phyloP scores from a whole-genome alignment of 106 monocot genomes.

The Amphibolis antarctica region DNA sequence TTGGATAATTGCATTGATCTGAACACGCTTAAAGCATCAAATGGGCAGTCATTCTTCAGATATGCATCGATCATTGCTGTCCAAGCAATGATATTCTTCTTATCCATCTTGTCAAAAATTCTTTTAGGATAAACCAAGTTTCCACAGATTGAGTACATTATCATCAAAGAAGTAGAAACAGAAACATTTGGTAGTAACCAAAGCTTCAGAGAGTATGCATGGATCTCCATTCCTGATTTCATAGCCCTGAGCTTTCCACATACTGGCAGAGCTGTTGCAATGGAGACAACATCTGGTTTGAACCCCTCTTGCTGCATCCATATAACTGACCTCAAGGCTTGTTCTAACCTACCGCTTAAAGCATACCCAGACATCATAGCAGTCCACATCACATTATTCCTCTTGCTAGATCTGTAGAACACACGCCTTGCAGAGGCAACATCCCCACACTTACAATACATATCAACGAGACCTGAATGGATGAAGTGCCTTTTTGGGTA shows the following conservation, averaged over 20 bases:
- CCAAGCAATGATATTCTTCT: conserved; percentile 71
- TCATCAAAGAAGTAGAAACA: conserved; percentile 62
- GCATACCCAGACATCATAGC: conserved; percentile 88
- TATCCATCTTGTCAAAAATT: conserved; percentile 48
- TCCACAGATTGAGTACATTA: conserved; percentile 53
- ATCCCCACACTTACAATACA: conserved; percentile 91
- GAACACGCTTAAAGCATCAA: conserved; percentile 40
- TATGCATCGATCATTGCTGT: conserved; percentile 77
- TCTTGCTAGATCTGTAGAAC: conserved; percentile 41
- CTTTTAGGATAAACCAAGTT: conserved; percentile 35
- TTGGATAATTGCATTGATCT: conserved; percentile 43
- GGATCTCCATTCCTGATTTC: conserved; percentile 70
- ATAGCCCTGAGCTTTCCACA: conserved; percentile 43
- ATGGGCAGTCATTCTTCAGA: conserved; percentile 32
- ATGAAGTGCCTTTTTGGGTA: conserved; percentile 26
- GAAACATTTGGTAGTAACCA: conserved; percentile 69
- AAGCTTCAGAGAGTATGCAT: conserved; percentile 46
- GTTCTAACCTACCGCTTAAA: conserved; percentile 53
- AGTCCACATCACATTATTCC: conserved; percentile 81
- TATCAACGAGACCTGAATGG: conserved; percentile 63
- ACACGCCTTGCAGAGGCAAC: conserved; percentile 63
- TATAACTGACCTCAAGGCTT: conserved; percentile 53
- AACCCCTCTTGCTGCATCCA: conserved; percentile 97
- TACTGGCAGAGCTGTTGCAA: conserved; percentile 58
- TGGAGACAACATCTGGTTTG: conserved; percentile 59